Evolutionary conservation across 2,329 filamentous ascomycete species (phyloP), one percentile per base, ranked within the genome.

Genomic region (Scopulariopsis brevicaulis): DNA sequence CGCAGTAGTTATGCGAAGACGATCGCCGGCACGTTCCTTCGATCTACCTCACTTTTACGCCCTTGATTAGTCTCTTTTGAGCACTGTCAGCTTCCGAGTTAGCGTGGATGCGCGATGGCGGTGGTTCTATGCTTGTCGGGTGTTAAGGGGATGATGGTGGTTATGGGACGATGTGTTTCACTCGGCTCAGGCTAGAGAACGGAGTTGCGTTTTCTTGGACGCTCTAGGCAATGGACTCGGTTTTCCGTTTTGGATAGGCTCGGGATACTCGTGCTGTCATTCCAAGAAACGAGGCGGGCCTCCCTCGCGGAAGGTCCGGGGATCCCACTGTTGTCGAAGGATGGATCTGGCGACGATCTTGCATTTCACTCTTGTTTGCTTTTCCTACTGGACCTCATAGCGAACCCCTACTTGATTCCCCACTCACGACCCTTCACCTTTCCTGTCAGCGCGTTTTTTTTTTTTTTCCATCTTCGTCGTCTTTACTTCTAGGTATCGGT

Each of bases 1-100:
- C 77, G 58, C 80, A 83, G 69, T 85, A 80, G 75, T 15, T 48
- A n/a, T 46, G 56, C 50, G 48, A 20, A 53, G 22, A 54, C 53
- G 56, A 62, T 55, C 55, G 57, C 58, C 54, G 53, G 58, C 58
- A 22, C 58, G 34, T 58, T 14, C 15, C 24, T 37, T 28, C 51
- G 35, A 11, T 54, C 35, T 46, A 34, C 35, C 34, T 58, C 14
- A 56, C 54, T 43, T 55, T 56, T 57, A 57, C 48, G 60, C 60
- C 58, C 55, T 61, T 60, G 56, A 58, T 57, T 59, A 53, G 59
- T 56, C 57, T 59, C 50, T 43, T 55, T 40, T 55, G 40, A 55
- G 40, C 53, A 8, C 32, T 18, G 18, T 34, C 24, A 24, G 18
- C 25, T 53, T 34, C 20, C 46, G 46, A 50, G 18, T 50, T n/a